Percentiles rank a stretch among this genome's conserved stretches.
Evolutionary conservation across 2,329 filamentous ascomycete species (phyloP).

Genomic region (Trichoderma arundinaceum): DNA sequence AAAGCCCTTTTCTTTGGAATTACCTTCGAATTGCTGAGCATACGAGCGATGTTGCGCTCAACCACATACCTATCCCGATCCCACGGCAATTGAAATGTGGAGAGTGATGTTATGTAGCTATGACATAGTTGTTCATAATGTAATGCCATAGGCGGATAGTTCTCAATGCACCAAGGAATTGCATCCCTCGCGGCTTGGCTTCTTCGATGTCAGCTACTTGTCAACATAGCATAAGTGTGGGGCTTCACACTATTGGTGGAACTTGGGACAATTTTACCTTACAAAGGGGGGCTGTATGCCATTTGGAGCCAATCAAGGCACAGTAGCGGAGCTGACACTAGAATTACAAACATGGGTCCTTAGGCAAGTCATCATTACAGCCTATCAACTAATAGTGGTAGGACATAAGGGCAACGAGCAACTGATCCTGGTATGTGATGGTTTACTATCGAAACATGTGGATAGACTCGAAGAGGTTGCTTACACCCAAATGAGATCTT

Average conservation of each 20-base stretch:
- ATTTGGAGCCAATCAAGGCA: not conserved
- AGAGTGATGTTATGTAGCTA: not conserved
- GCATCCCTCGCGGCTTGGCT: not conserved
- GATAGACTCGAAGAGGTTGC: not conserved
- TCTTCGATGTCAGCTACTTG: constrained; percentile 26
- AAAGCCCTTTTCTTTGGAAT: not conserved
- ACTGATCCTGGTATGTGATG: not conserved
- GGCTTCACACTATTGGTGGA: constrained; percentile 7
- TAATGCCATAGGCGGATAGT: not conserved
- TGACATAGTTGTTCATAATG: constrained; percentile 12
- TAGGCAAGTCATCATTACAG: constrained; percentile 3
- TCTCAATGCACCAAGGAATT: not conserved
- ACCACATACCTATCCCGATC: not conserved
- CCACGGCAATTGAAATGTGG: not conserved
- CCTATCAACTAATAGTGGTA: not conserved
- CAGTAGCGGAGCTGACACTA: constrained; percentile 22
- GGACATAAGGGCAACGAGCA: not conserved
- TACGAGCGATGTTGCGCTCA: not conserved
- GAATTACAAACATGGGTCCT: constrained; percentile 20
- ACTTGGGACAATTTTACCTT: constrained; percentile 4
- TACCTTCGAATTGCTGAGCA: not conserved
- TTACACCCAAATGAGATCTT: not conserved
- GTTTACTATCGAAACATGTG: not conserved
- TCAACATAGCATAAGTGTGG: constrained; percentile 21
- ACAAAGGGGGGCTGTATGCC: not conserved